Conservation (phyloP, 2,329 filamentous ascomycete genomes). For the Onygenales sp. region DNA sequence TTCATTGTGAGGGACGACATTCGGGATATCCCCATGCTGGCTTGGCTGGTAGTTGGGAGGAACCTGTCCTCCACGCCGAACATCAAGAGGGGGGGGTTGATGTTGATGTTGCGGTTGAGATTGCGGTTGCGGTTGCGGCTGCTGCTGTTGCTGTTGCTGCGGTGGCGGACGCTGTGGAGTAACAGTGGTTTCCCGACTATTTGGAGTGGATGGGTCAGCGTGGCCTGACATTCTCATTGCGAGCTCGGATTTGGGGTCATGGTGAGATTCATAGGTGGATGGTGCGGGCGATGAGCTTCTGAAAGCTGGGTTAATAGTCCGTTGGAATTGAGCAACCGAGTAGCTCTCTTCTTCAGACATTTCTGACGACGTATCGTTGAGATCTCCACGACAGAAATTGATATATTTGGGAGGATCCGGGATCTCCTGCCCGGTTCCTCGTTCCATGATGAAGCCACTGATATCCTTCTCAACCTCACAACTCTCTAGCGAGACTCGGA, state of each 20-base stretch:
- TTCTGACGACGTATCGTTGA: slow-evolving; percentile 69
- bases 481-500: slow-evolving; percentile 82
- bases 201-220: slow-evolving; percentile 34
- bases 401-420: slow-evolving; percentile 96
- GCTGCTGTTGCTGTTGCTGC: slow-evolving; percentile 6
- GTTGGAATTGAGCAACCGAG: slow-evolving; percentile 89
- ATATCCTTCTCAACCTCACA: slow-evolving; percentile 98
- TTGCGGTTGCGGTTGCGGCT: slow-evolving; percentile 3
- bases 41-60: slow-evolving; percentile 44
- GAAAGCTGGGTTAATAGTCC: slow-evolving; percentile 92
- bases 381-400: slow-evolving; percentile 91
- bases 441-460: slow-evolving; percentile 72
- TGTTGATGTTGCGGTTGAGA: not conserved
- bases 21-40: slow-evolving; percentile 54
- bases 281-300: slow-evolving; percentile 93
- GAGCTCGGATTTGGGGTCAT: slow-evolving; percentile 69
- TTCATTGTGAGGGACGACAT: slow-evolving; percentile 70
- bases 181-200: slow-evolving; percentile 42
- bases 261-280: slow-evolving; percentile 83
- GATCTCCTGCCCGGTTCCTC: slow-evolving; percentile 91
- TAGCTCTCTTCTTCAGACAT: slow-evolving; percentile 83
- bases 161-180: slow-evolving; percentile 41
- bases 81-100: slow-evolving; percentile 5
- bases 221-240: slow-evolving; percentile 54
- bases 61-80: slow-evolving; percentile 29